These are phyloP conservation scores for Pichia cactophila DNA, from an alignment of 1,139 yeast genomes.

Conservation along the genomic window DNA sequence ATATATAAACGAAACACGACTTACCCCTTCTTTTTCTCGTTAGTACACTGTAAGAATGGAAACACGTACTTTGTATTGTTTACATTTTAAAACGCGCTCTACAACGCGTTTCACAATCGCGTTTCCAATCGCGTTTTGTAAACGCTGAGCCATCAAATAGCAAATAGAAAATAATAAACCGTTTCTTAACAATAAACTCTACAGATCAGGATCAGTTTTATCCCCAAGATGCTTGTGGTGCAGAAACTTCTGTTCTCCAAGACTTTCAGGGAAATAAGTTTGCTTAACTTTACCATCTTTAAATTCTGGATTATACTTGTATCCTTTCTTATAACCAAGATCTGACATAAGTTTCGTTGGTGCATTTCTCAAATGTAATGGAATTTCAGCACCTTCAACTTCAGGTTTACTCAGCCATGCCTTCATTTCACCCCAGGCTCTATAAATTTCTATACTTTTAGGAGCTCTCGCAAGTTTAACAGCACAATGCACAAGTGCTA, in stretches of 20 bases:
- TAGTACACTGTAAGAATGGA: background rate
- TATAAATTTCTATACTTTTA: conserved; percentile 77
- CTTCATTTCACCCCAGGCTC: conserved; percentile 68
- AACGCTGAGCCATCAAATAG: background rate
- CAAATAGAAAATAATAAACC: background rate
- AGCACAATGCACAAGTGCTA: conserved; percentile 85
- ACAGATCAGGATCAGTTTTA: conserved; percentile 30
- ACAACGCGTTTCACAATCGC: background rate
- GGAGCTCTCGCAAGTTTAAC: conserved; percentile 79
- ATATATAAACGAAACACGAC: background rate
- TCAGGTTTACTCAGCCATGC: conserved; percentile 51
- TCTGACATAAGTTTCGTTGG: conserved; percentile 89
- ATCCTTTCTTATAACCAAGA: conserved; percentile 74
- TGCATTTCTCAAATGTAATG: conserved; percentile 83
- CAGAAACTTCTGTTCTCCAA: conserved; percentile 30
- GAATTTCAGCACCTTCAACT: conserved; percentile 58
- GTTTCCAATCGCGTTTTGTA: background rate
- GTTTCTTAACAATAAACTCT: background rate
- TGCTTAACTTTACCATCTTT: conserved; percentile 68
- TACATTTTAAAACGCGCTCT: background rate
- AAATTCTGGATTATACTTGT: conserved; percentile 81
- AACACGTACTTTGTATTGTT: background rate
- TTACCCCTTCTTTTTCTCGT: background rate
- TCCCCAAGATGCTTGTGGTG: conserved; percentile 38
- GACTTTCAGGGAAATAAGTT: conserved; percentile 54